phyloP scores from a whole-genome alignment of 768 basidiomycete species.

The Lyophyllum semitale region DNA sequence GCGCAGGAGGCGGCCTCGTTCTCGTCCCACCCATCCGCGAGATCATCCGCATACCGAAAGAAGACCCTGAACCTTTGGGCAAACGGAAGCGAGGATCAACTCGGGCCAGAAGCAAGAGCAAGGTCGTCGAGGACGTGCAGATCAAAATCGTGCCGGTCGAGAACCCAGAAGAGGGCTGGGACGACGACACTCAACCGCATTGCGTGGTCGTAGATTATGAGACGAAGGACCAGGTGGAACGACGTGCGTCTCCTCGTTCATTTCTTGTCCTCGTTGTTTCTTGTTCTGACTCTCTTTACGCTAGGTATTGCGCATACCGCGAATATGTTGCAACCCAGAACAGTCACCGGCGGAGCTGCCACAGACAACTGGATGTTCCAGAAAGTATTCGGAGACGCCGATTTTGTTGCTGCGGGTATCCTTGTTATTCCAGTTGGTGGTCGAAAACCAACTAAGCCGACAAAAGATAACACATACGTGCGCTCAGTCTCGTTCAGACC shows the following conservation, averaged over 20 bases:
- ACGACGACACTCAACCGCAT: constrained; percentile 68
- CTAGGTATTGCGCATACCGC: constrained; percentile 52
- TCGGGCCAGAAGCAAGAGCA: constrained; percentile 61
- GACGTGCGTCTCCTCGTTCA: constrained; percentile 57
- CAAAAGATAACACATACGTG: constrained; percentile 86
- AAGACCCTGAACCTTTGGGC: constrained; percentile 32
- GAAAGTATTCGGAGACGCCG: constrained; percentile 90
- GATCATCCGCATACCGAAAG: constrained; percentile 52
- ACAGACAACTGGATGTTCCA: constrained; percentile 70
- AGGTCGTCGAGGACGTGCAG: constrained; percentile 45
- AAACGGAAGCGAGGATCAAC: constrained; percentile 36
- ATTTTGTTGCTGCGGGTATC: constrained; percentile 91
- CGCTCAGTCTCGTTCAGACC: neutral
- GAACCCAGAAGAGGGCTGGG: constrained; percentile 81
- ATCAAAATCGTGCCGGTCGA: constrained; percentile 29
- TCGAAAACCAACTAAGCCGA: constrained; percentile 82
- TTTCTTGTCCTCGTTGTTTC: constrained; percentile 1
- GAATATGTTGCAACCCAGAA: constrained; percentile 1
- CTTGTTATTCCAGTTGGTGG: constrained; percentile 77
- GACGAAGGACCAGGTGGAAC: constrained; percentile 57
- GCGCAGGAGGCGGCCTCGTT: constrained; percentile 41
- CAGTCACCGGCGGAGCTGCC: too few species aligned
- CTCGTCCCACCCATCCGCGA: constrained; percentile 67
- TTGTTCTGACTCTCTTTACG: constrained; percentile 9
- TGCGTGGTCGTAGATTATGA: constrained; percentile 72